A percentile compares a stretch with the other conserved stretches of the same genome.
phyloP scores from a whole-genome alignment of 495 filamentous ascomycete species.

The Trichoderma erinaceum region DNA sequence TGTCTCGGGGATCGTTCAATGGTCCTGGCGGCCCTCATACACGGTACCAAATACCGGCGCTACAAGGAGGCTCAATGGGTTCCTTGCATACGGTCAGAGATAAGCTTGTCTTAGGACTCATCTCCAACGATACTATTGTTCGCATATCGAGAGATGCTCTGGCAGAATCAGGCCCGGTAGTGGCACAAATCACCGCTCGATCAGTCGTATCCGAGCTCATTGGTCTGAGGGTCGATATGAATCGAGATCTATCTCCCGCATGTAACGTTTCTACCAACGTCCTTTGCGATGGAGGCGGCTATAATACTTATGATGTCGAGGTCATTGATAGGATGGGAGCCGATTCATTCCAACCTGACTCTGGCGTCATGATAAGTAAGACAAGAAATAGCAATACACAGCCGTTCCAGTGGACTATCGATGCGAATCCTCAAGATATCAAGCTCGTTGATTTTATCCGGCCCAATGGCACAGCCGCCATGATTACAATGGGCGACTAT shows the following conservation, averaged over 20 bases:
- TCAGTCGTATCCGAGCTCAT: conserved; percentile 31
- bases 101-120: conserved; percentile 34
- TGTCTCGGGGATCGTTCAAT: conserved; percentile 36
- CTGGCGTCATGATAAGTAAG: conserved; percentile 41
- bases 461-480: conserved; percentile 26
- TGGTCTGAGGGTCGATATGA: conserved; percentile 32
- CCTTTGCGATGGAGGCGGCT: conserved; percentile 36
- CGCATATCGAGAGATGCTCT: conserved; percentile 31
- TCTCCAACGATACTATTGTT: conserved; percentile 27
- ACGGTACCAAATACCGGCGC: conserved; percentile 36
- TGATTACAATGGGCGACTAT: conserved; percentile 35
- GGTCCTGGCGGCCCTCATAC: conserved; percentile 40
- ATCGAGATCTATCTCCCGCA: conserved; percentile 28
- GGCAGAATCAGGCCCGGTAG: conserved; percentile 30
- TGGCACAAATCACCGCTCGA: conserved; percentile 34
- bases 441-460: conserved; percentile 29
- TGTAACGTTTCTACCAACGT: conserved; percentile 32
- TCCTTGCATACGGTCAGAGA: conserved; percentile 39
- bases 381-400: conserved; percentile 26
- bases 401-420: conserved; percentile 40
- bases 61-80: conserved; percentile 31
- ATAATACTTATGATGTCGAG: conserved; percentile 36
- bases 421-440: conserved; percentile 38
- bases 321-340: conserved; percentile 40
- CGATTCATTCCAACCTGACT: conserved; percentile 36